These are phyloP conservation scores for Mycena sanguinolenta DNA, from an alignment of 768 basidiomycete species.

Conservation along the genomic window DNA sequence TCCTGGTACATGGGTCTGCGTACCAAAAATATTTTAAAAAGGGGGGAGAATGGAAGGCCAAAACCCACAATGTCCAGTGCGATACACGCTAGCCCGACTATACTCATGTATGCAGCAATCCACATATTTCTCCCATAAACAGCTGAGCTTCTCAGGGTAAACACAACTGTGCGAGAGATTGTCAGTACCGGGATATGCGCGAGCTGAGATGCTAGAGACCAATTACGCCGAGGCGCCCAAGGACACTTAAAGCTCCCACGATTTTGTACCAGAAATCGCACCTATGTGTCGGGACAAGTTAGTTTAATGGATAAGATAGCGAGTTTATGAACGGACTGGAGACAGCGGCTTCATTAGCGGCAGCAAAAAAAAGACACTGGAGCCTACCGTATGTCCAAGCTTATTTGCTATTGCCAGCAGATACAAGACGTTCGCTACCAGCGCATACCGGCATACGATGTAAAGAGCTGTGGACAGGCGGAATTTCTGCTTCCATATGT, in stretches of 20 bases:
- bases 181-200: not conserved
- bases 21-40: not conserved
- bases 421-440: not conserved
- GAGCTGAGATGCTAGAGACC: not conserved
- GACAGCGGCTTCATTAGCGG: not conserved
- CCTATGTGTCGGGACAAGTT: not conserved
- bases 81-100: not conserved
- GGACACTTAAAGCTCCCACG: not conserved
- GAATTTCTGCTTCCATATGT: constrained; percentile 3
- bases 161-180: not conserved
- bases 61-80: not conserved
- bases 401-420: constrained; percentile 4
- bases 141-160: not conserved
- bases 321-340: not conserved
- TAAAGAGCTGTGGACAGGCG: not conserved
- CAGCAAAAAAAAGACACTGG: not conserved
- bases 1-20: not conserved
- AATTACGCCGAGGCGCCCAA: not conserved
- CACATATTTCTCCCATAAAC: not conserved
- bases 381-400: not conserved
- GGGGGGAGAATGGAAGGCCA: not conserved
- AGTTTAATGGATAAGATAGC: not conserved
- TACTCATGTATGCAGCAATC: not conserved
- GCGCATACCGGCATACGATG: not conserved
- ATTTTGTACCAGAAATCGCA: constrained; percentile 5